Base-by-base conservation (phyloP, 2,329 filamentous ascomycete species). In the Xylaria sp. region DNA sequence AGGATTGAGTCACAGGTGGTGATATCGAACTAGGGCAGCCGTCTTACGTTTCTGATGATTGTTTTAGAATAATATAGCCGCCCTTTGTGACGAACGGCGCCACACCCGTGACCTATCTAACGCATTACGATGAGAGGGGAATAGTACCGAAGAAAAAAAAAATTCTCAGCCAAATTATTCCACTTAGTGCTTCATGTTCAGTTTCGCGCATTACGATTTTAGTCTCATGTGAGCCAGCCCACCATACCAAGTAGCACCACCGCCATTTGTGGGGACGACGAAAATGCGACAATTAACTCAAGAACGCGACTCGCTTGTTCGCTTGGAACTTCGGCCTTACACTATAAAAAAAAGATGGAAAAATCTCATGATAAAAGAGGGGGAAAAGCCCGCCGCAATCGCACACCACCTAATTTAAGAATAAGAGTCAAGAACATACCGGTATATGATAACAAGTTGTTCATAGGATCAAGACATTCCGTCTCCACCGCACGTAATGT, bases 161-260 rank as follows among this genome's bases (percentile, higher is more conserved):
- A 34, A 53, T 48, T 65, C 63, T 66, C 46, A 46, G n/a, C 25
- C 13, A 69, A 59, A 55, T 52, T 63, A 43, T 50, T 55, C n/a
- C 28, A 12, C 25, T 46, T 23, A 13, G 12, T 13, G 25, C 32
- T 36, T 60, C 28, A 41, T 45, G 13, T 43, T 52, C 30, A 28
- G 52, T 53, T 34, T 56, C 52, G 28, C 39, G 43, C n/a, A 28
- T 63, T 53, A 39, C 20, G 23, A 50, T 52, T 50, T 60, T 68
- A 60, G 66, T 60, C 60, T 58, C 55, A 66, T 65, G 39, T 57
- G 55, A 63, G 57, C 50, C 48, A 59, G 34, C 36, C 52, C 64
- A 60, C 59, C 25, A 20, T 50, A 20, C 63, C 34, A 15, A 58
- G 46, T 66, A 64, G 50, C 52, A 66, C 50, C 63, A 68, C 63